phyloP scores from a whole-genome alignment of 345 rosid species.

The Linum lewisii region DNA sequence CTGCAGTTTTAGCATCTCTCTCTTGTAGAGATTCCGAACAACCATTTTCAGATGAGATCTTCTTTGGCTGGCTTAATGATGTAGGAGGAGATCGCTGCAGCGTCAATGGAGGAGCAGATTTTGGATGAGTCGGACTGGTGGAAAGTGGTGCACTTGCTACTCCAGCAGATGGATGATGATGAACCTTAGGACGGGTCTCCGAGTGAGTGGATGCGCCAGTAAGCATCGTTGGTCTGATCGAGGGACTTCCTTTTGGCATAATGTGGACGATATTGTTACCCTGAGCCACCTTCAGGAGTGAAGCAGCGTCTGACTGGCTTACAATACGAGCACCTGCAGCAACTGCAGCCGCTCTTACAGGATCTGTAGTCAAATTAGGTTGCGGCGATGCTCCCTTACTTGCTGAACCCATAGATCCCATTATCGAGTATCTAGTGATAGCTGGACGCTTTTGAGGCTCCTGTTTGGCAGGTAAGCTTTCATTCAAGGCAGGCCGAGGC shows the following conservation, averaged over 20 bases:
- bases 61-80: slow-evolving; percentile 9
- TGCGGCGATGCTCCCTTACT: slow-evolving; percentile 31
- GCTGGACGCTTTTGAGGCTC: slow-evolving; percentile 30
- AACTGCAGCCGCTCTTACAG: slow-evolving; percentile 65
- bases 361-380: slow-evolving; percentile 33
- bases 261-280: slow-evolving; percentile 43
- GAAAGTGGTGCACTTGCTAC: slow-evolving; percentile 22
- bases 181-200: slow-evolving; percentile 29
- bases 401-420: slow-evolving; percentile 23
- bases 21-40: slow-evolving; percentile 21
- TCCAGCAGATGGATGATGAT: slow-evolving; percentile 17
- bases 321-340: slow-evolving; percentile 77
- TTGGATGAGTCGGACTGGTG: slow-evolving; percentile 21
- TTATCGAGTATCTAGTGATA: slow-evolving; percentile 25
- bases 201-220: slow-evolving; percentile 24
- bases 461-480: slow-evolving; percentile 32
- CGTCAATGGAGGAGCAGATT: slow-evolving; percentile 24
- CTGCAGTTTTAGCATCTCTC: slow-evolving; percentile 20
- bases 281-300: slow-evolving; percentile 48
- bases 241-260: slow-evolving; percentile 37
- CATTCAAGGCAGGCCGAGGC: slow-evolving; percentile 21
- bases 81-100: slow-evolving; percentile 22
- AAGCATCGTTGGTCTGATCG: slow-evolving; percentile 29
- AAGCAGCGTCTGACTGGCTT: slow-evolving; percentile 41
- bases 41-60: slow-evolving; percentile 18